phyloP scores from a whole-genome alignment of 257 asterid species.

The Nemophila menziesii region DNA sequence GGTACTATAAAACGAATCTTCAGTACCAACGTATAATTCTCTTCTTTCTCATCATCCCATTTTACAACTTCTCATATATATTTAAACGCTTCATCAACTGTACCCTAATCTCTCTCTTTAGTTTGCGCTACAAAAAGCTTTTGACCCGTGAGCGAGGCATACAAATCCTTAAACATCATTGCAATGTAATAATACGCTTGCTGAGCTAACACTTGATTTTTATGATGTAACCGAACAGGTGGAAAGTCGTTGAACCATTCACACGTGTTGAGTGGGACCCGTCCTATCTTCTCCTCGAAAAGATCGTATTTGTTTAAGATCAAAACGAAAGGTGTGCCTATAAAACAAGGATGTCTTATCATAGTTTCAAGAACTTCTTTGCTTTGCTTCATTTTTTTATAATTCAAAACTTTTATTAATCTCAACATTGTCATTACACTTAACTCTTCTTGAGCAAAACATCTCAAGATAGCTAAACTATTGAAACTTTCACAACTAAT shows the following conservation, averaged over 20 bases:
- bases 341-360: slow-evolving; percentile 26
- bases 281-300: slow-evolving; percentile 41
- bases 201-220: slow-evolving; percentile 31
- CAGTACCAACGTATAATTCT: slow-evolving; percentile 17
- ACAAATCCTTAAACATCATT: slow-evolving; percentile 42
- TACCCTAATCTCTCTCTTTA: slow-evolving; percentile 24
- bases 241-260: slow-evolving; percentile 60
- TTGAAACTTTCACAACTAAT: too few relatives aligned
- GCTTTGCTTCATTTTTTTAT: slow-evolving; percentile 42
- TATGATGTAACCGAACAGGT: slow-evolving; percentile 29
- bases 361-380: slow-evolving; percentile 36
- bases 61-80: slow-evolving; percentile 42
- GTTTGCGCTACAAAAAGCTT: slow-evolving; percentile 47
- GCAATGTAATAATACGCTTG: slow-evolving; percentile 57
- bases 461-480: too few relatives aligned
- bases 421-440: too few relatives aligned
- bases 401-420: too few relatives aligned
- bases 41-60: slow-evolving; percentile 46
- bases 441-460: too few relatives aligned
- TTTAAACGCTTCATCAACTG: slow-evolving; percentile 40
- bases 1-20: slow-evolving; percentile 26
- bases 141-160: slow-evolving; percentile 38
- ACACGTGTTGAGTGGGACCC: slow-evolving; percentile 46
- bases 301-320: slow-evolving; percentile 44
- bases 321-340: slow-evolving; percentile 40